These are phyloP conservation scores for Suillus tomentosus DNA, from an alignment of 768 basidiomycete genomes.

Conservation along the genomic window DNA sequence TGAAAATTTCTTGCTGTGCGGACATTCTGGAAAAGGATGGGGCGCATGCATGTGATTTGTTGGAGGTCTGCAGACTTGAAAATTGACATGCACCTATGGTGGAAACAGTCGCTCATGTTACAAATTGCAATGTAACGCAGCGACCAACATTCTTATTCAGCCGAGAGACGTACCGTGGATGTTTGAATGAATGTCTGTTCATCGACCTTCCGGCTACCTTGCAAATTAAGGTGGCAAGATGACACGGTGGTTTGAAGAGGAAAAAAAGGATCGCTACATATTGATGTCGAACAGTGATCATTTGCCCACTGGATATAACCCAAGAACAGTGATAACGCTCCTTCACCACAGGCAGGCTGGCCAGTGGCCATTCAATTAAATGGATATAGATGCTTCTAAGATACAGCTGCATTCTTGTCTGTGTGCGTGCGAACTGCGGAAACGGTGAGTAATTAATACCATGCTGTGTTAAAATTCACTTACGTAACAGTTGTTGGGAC, in stretches of 20 bases:
- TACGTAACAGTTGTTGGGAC: conserved; percentile 3
- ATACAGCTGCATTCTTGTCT: not conserved
- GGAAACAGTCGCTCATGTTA: not conserved
- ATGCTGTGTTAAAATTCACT: not conserved
- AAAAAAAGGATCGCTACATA: not conserved
- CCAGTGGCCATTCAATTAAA: not conserved
- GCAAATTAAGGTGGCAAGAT: too few species aligned
- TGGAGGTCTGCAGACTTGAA: not conserved
- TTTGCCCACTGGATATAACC: not conserved
- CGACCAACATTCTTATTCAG: not conserved
- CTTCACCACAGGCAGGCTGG: too few species aligned
- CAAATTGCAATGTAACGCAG: not conserved
- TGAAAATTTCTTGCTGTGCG: not conserved
- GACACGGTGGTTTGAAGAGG: not conserved
- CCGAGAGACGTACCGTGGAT: not conserved
- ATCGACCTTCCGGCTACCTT: not conserved
- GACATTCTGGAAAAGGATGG: not conserved
- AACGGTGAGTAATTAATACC: not conserved
- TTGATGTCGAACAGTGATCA: not conserved
- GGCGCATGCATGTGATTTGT: not conserved
- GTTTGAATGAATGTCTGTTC: not conserved
- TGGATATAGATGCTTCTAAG: not conserved
- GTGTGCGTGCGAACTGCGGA: not conserved
- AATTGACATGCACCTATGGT: not conserved
- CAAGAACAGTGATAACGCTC: too few species aligned